Evolutionary conservation across 208 protist genomes (phyloP).

Genomic region (Acanthamoeba lugdunensis): DNA sequence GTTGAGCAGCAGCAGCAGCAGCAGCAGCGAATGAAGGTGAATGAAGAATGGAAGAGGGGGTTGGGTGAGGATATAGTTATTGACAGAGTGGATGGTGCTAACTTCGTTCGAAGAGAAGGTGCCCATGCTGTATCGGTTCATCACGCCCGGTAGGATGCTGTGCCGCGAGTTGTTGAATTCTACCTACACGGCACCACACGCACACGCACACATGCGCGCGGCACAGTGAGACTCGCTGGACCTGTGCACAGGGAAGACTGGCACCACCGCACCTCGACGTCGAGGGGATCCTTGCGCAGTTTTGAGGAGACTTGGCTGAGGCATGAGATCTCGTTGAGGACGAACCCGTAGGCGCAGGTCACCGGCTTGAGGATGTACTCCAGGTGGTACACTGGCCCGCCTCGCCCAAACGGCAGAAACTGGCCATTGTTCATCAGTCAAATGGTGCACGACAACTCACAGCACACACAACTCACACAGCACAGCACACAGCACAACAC

Average conservation of each 20-base stretch:
- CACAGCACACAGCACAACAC: not conserved
- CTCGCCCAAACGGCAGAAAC: conserved; percentile 81
- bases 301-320: conserved; percentile 78
- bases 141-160: conserved; percentile 76
- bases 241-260: not conserved
- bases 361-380: conserved; percentile 81
- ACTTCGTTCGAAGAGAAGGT: conserved; percentile 81
- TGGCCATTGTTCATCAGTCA: not conserved
- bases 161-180: conserved; percentile 80
- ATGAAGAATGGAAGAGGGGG: not conserved
- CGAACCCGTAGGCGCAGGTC: conserved; percentile 78
- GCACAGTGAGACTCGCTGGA: not conserved
- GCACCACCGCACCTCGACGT: conserved; percentile 53
- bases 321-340: conserved; percentile 79
- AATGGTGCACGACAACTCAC: not conserved
- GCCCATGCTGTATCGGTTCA: conserved; percentile 80
- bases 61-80: conserved; percentile 79
- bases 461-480: not conserved
- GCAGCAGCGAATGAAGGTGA: not conserved
- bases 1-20: not conserved
- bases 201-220: not conserved
- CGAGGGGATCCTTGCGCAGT: conserved; percentile 76
- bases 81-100: conserved; percentile 79
- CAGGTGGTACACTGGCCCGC: conserved; percentile 80
- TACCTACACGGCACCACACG: conserved; percentile 58